phyloP scores from a whole-genome alignment of 2,329 filamentous ascomycete genomes.

The Juglanconis sp. region DNA sequence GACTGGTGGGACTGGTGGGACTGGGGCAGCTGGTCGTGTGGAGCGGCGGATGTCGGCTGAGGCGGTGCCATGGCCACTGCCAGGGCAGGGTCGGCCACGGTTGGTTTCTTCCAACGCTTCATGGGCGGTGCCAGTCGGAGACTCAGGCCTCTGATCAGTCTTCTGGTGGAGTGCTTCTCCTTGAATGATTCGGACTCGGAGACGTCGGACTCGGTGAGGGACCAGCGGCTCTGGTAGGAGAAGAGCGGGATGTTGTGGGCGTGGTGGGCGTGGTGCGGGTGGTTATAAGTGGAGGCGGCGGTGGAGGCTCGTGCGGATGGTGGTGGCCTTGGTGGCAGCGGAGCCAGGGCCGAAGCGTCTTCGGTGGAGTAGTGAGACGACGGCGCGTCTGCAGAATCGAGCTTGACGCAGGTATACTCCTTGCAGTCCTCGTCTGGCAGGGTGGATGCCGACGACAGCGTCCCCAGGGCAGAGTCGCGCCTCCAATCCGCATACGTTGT shows the following conservation, averaged over 20 bases:
- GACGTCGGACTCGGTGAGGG: conserved; percentile 14
- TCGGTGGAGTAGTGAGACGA: conserved; percentile 8
- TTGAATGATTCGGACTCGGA: conserved; percentile 5
- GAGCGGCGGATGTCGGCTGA: background rate
- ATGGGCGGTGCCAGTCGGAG: conserved; percentile 12
- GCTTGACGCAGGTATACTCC: conserved; percentile 6
- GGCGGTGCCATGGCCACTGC: conserved; percentile 29
- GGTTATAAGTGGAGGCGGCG: conserved; percentile 12
- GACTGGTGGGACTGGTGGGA: conserved; percentile 11
- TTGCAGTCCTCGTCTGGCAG: conserved; percentile 22
- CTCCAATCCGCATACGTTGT: conserved; percentile 42
- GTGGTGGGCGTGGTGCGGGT: conserved; percentile 10
- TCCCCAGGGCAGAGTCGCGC: conserved; percentile 54
- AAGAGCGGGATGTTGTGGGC: conserved; percentile 6
- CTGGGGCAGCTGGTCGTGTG: conserved; percentile 3
- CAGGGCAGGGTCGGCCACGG: conserved; percentile 35
- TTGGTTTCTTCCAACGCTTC: conserved; percentile 17
- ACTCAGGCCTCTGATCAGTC: conserved; percentile 16
- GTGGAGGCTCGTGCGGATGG: background rate
- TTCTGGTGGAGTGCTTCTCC: conserved; percentile 2
- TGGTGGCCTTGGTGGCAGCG: background rate
- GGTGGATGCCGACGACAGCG: conserved; percentile 37
- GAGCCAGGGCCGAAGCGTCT: background rate
- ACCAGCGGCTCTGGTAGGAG: conserved; percentile 19
- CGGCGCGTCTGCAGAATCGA: conserved; percentile 3